Conservation (phyloP, 352 stramenopile species). For the Phytophthora tubulina region DNA sequence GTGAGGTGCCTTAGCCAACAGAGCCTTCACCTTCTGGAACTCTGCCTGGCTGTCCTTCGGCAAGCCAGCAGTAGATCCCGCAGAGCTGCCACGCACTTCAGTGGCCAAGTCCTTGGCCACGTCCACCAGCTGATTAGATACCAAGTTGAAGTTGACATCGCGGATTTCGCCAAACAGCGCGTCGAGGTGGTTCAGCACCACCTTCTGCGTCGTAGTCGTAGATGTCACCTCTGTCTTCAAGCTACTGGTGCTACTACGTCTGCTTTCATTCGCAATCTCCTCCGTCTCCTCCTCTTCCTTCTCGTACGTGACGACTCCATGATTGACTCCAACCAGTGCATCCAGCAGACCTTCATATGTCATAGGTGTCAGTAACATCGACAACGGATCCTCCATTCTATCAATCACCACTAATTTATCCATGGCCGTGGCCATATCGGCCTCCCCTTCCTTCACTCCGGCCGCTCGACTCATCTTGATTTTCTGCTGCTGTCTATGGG, state of each 20-base stretch:
- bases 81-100: slow-evolving; percentile 50
- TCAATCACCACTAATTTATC: slow-evolving; percentile 78
- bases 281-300: slow-evolving; percentile 44
- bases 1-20: slow-evolving; percentile 73
- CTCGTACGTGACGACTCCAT: slow-evolving; percentile 75
- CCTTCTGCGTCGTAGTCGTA: slow-evolving; percentile 48
- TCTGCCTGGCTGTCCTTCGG: slow-evolving; percentile 38
- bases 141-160: slow-evolving; percentile 83
- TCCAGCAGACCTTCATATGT: slow-evolving; percentile 87
- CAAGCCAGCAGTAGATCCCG: slow-evolving; percentile 16
- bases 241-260: slow-evolving; percentile 22
- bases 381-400: slow-evolving; percentile 81
- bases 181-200: slow-evolving; percentile 77
- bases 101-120: slow-evolving; percentile 64
- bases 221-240: slow-evolving; percentile 3
- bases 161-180: slow-evolving; percentile 77
- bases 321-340: slow-evolving; percentile 74
- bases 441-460: slow-evolving; percentile 12
- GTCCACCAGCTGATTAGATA: slow-evolving; percentile 58
- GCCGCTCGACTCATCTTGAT: slow-evolving; percentile 35
- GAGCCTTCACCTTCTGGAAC: slow-evolving; percentile 57
- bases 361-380: slow-evolving; percentile 86
- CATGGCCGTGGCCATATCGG: slow-evolving; percentile 30
- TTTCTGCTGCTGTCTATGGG: slow-evolving; percentile 51
- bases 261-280: slow-evolving; percentile 20